A percentile compares a stretch with the other conserved stretches of the same genome.
Evolutionary conservation across 2,329 filamentous ascomycete species (phyloP).

Genomic region (Apiospora koreana): DNA sequence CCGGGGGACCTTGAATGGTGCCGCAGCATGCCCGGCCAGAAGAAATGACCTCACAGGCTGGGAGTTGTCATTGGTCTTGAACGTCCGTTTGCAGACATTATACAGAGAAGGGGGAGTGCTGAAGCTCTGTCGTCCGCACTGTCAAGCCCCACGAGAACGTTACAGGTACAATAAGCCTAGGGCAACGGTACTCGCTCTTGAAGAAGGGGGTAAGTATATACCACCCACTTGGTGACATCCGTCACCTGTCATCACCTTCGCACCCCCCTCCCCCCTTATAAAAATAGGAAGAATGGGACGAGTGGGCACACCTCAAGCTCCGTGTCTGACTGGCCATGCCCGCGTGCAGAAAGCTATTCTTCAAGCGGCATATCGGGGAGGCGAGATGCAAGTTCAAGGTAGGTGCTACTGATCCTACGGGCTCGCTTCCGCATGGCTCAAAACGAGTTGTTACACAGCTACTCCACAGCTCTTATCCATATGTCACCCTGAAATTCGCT

Average conservation of each 20-base stretch:
- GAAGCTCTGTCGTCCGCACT: background rate
- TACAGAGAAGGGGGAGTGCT: background rate
- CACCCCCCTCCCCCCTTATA: background rate
- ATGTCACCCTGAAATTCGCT: constrained; percentile 9
- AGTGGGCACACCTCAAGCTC: background rate
- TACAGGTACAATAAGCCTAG: background rate
- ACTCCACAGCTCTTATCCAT: background rate
- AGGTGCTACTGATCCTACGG: constrained; percentile 4
- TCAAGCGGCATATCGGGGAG: constrained; percentile 1
- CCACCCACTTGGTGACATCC: background rate
- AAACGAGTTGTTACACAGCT: background rate
- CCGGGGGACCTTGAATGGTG: background rate
- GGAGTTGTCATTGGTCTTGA: background rate
- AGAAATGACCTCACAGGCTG: background rate
- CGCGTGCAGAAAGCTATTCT: background rate
- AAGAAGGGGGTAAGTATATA: background rate
- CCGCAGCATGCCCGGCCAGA: background rate
- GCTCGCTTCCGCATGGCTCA: constrained; percentile 2
- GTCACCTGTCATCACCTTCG: background rate
- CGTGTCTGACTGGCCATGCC: background rate
- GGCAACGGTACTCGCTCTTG: background rate
- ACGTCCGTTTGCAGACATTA: background rate
- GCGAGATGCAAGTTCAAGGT: constrained; percentile 3
- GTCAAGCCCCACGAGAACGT: background rate
- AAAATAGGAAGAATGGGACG: background rate